Conservation (phyloP, 805 yeast genomes). For the Suhomyces sp. region DNA sequence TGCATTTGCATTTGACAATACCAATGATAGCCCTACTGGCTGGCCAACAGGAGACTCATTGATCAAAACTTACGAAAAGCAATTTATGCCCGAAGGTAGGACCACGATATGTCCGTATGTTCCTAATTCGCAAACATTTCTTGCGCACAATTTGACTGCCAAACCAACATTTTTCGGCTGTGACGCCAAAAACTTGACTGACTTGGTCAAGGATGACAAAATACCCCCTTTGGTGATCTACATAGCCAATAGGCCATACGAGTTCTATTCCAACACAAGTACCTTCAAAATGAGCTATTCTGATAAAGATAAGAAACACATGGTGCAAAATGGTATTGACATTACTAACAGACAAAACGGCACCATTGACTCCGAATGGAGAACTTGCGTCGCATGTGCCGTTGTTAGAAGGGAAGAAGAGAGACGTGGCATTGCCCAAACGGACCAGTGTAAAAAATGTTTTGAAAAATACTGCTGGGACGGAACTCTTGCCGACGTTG, state of each 20-base stretch:
- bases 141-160: constrained; percentile 57
- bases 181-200: constrained; percentile 59
- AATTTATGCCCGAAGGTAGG: constrained; percentile 43
- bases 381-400: constrained; percentile 79
- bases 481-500: constrained; percentile 32
- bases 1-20: constrained; percentile 37
- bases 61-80: constrained; percentile 32
- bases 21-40: constrained; percentile 22
- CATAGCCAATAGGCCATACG: constrained; percentile 68
- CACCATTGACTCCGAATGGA: constrained; percentile 67
- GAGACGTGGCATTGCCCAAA: constrained; percentile 55
- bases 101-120: constrained; percentile 75
- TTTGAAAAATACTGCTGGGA: constrained; percentile 76
- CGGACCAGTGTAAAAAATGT: constrained; percentile 71
- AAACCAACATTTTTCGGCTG: constrained; percentile 85
- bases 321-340: constrained; percentile 75
- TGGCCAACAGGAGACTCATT: constrained; percentile 38
- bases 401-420: constrained; percentile 76
- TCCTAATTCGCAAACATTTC: constrained; percentile 64
- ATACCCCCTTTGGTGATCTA: constrained; percentile 77
- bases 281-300: constrained; percentile 65
- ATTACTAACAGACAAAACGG: constrained; percentile 61
- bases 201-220: constrained; percentile 35
- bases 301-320: constrained; percentile 51
- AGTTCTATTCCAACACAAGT: constrained; percentile 66